Conservation (phyloP, 1,284 basidiomycete genomes). For the Spongispora temasekensis region DNA sequence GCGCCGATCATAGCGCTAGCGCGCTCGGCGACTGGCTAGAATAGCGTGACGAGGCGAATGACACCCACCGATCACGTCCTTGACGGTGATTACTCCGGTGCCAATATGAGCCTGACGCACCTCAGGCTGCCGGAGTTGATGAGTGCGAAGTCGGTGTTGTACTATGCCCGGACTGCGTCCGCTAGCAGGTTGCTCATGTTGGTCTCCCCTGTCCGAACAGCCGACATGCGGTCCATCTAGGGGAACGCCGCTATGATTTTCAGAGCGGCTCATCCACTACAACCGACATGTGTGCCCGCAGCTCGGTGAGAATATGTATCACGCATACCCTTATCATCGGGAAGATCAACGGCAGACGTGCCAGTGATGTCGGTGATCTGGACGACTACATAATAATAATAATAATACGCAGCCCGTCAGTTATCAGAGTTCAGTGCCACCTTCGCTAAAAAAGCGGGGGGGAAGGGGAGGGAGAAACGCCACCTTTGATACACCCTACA, state of each 20-base stretch:
- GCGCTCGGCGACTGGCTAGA: background rate
- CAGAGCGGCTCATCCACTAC: constrained; percentile 6
- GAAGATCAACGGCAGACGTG: background rate
- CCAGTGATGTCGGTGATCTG: constrained; percentile 13
- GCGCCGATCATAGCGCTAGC: too few relatives aligned
- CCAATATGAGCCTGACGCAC: constrained; percentile 11
- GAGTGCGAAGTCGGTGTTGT: constrained; percentile 18
- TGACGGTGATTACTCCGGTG: constrained; percentile 7
- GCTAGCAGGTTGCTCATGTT: constrained; percentile 11
- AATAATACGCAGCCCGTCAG: background rate
- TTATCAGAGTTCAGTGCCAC: background rate
- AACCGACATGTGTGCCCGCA: background rate
- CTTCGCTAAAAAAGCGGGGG: too few relatives aligned
- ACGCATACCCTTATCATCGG: constrained; percentile 10
- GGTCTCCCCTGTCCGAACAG: constrained; percentile 7
- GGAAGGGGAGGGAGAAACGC: background rate
- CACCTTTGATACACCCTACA: constrained; percentile 5
- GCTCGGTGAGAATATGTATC: background rate
- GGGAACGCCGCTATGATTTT: constrained; percentile 3
- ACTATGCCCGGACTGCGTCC: constrained; percentile 22
- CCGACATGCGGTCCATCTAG: constrained; percentile 7
- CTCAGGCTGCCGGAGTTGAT: constrained; percentile 11
- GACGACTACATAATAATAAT: background rate
- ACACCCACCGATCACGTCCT: constrained; percentile 19
- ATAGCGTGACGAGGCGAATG: background rate